A percentile compares a stretch with the other conserved stretches of the same genome.
Conservation (phyloP, 1,284 basidiomycete species). For the Cryptococcus neoformans region DNA sequence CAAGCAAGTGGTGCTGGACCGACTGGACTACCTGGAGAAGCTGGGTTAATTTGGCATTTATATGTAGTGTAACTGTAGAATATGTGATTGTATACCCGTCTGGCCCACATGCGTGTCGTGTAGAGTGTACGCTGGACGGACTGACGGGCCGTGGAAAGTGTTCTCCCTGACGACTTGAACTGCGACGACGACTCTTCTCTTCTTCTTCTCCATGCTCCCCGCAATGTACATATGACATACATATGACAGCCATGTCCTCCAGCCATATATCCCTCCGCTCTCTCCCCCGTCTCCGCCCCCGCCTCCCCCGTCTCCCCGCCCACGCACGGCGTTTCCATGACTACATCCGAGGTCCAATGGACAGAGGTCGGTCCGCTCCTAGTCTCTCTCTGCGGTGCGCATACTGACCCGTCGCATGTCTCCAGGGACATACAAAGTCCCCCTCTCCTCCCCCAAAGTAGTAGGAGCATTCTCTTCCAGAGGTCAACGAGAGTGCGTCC, state of each 20-base stretch:
- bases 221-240: background rate
- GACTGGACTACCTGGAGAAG: slow-evolving; percentile 87
- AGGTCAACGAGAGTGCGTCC: slow-evolving; percentile 64
- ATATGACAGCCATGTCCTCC: background rate
- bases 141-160: background rate
- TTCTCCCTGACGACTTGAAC: background rate
- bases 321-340: slow-evolving; percentile 17
- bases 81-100: background rate
- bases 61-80: background rate
- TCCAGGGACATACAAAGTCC: slow-evolving; percentile 42
- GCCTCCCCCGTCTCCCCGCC: background rate
- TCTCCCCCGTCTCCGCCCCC: background rate
- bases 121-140: background rate
- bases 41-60: slow-evolving; percentile 59
- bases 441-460: slow-evolving; percentile 49
- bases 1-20: slow-evolving; percentile 87
- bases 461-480: slow-evolving; percentile 72
- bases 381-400: background rate
- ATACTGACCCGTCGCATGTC: too few species aligned
- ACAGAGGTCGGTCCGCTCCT: slow-evolving; percentile 17
- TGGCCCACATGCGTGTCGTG: background rate
- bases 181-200: background rate
- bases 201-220: background rate
- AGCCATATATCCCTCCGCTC: background rate
- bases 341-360: slow-evolving; percentile 35